A percentile compares a stretch with the other conserved stretches of the same genome.
Evolutionary conservation across 2,329 filamentous ascomycete species (phyloP).

Genomic region (Celoporthe dispersa): DNA sequence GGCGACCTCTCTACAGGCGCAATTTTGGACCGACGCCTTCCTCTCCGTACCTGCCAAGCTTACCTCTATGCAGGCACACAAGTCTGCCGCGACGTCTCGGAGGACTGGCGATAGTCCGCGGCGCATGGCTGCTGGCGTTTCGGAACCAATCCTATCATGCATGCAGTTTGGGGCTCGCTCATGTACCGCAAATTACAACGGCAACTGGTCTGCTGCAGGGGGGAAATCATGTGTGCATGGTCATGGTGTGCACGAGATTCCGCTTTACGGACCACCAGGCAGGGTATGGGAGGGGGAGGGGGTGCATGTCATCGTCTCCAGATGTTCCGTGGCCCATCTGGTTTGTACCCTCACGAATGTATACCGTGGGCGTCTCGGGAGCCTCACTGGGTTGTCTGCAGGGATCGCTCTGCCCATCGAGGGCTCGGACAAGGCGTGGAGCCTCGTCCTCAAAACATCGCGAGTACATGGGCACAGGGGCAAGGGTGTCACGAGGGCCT

Average conservation of each 20-base stretch:
- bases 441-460: background rate
- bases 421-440: background rate
- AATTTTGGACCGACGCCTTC: background rate
- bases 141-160: slow-evolving; percentile 17
- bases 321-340: background rate
- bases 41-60: background rate
- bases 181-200: background rate
- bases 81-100: background rate
- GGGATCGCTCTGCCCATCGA: background rate
- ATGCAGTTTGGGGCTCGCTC: background rate
- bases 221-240: slow-evolving; percentile 3
- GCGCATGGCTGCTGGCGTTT: slow-evolving; percentile 11
- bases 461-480: background rate
- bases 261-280: background rate
- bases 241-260: slow-evolving; percentile 8
- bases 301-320: background rate
- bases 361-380: slow-evolving; percentile 7
- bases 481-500: background rate
- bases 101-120: background rate
- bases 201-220: slow-evolving; percentile 8
- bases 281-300: background rate
- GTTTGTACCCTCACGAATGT: slow-evolving; percentile 6
- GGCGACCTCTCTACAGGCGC: slow-evolving; percentile 4
- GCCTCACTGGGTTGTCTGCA: slow-evolving; percentile 9
- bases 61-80: background rate